Conservation (phyloP, 2,329 filamentous ascomycete genomes). For the Pezizomycotina sp. region DNA sequence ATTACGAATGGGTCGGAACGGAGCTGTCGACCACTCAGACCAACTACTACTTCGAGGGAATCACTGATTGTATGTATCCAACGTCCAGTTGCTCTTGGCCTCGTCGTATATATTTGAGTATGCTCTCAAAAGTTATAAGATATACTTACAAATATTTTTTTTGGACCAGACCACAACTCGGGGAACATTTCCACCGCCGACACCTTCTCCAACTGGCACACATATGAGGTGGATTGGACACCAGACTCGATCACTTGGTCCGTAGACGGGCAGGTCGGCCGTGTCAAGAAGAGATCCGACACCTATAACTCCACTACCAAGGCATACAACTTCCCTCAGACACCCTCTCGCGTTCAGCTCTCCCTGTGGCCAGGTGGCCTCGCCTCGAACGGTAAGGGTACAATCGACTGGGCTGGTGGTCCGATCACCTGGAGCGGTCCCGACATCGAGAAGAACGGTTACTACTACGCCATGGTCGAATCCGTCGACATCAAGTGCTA, state of each 20-base stretch:
- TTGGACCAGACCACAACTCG: conserved; percentile 50
- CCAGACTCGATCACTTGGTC: conserved; percentile 74
- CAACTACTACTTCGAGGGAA: conserved; percentile 94
- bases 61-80: conserved; percentile 59
- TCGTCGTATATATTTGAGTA: conserved; percentile 1
- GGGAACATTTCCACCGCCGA: conserved; percentile 49
- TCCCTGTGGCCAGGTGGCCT: conserved; percentile 92
- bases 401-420: conserved; percentile 82
- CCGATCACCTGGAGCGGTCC: conserved; percentile 67
- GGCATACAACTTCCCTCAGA: conserved; percentile 78
- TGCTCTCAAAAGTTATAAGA: background rate
- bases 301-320: conserved; percentile 77
- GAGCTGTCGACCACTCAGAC: conserved; percentile 67
- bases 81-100: conserved; percentile 4
- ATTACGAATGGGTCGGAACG: conserved; percentile 82
- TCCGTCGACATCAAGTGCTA: conserved; percentile 78
- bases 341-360: conserved; percentile 74
- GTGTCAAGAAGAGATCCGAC: conserved; percentile 54
- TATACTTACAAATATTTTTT: background rate
- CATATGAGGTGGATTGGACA: conserved; percentile 86
- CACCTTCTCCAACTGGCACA: conserved; percentile 65
- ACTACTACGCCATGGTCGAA: conserved; percentile 70
- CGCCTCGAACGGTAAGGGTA: conserved; percentile 61
- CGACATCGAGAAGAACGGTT: conserved; percentile 67
- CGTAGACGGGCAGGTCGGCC: conserved; percentile 63